Base-by-base conservation (phyloP, 306 rosid species). In the Sophora flavescens region DNA sequence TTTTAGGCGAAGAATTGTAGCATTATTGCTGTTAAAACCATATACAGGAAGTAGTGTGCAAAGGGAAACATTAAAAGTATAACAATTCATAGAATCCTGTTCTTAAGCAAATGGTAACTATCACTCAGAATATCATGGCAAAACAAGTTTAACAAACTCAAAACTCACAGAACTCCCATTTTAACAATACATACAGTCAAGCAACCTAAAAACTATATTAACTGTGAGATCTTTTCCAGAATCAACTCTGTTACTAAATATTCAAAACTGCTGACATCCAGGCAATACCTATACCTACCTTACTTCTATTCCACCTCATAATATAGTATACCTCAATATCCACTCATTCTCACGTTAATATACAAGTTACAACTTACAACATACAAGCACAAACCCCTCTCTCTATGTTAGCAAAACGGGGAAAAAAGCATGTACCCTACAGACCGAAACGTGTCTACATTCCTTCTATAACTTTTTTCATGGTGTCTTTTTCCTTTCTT, bases 381-480 rank as follows among this genome's bases (percentile, higher is more conserved):
- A 48, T 39, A 59, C 72, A 80, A 81, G 78, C 87, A 63, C 75
- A 26, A 82, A 79, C 72, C 52, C 64, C 45, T 64, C 68, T 70
- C 39, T 60, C 70, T 44, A 52, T 53, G 82, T 79, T 68, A 80
- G 84, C 80, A 72, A 76, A 84, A 50, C 63, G n/a, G 64, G 28
- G 33, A 30, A 71, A 35, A 61, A 63, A 30, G 56, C 74, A 67
- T 78, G 2, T 8, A 53, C 56, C 42, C 17, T 48, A 18, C 35
- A 22, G 56, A 72, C 33, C 47, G 54, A 75, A 41, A 9, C 30
- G 38, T 47, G 39, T 78, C 42, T 54, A 65, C 69, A 68, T 39
- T 59, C 73, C 67, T 36, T 63, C 33, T 35, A 48, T 26, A 45
- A 10, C 18, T 3, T 22, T 13, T 7, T 35, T 15, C 18, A 3